These are phyloP conservation scores for Trypanosoma platydactyli DNA, from an alignment of 208 protist genomes.

Conservation along the genomic window DNA sequence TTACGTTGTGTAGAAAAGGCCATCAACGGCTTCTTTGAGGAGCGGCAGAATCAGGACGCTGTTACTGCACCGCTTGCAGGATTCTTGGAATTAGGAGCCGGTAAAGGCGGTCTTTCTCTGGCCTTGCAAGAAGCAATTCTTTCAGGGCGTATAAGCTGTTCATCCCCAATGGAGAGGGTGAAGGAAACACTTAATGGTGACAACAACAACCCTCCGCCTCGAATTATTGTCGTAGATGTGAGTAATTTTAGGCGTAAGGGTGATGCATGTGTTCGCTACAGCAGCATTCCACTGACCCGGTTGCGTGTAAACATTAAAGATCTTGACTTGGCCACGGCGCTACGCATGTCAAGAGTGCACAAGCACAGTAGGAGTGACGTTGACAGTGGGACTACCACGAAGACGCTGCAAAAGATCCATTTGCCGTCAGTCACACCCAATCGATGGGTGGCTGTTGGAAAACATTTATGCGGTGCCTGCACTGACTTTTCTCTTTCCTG, in stretches of 20 bases:
- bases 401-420: neutral
- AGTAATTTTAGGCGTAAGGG: constrained; percentile 68
- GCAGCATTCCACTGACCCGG: constrained; percentile 42
- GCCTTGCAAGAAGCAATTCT: constrained; percentile 55
- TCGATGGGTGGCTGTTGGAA: constrained; percentile 59
- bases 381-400: neutral
- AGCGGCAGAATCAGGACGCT: neutral
- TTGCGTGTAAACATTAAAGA: constrained; percentile 83
- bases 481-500: constrained; percentile 80
- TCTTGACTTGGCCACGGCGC: constrained; percentile 46
- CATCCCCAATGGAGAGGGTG: neutral
- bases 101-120: constrained; percentile 71
- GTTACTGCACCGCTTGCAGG: constrained; percentile 17
- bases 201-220: constrained; percentile 9
- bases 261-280: constrained; percentile 65
- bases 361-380: constrained; percentile 5
- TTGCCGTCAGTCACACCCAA: neutral
- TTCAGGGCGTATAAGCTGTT: neutral
- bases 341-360: constrained; percentile 16
- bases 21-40: neutral
- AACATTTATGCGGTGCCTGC: constrained; percentile 80
- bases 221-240: constrained; percentile 63
- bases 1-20: constrained; percentile 48
- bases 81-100: constrained; percentile 75
- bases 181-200: neutral